Evolutionary conservation across 164 flowering plant genomes (phyloP).

Genomic region (Kingdonia uniflora): DNA sequence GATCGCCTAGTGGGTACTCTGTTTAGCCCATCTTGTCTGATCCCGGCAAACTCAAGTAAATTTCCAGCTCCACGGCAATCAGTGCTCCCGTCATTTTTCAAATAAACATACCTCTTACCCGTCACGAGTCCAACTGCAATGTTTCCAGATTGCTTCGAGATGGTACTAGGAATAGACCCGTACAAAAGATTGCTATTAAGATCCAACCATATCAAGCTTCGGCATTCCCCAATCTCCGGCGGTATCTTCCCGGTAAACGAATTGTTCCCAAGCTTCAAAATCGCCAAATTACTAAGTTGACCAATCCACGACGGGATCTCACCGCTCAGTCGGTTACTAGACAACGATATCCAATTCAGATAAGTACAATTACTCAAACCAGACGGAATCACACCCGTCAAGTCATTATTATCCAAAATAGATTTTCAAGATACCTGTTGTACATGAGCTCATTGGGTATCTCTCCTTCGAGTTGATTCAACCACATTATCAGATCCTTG

Average conservation of each 20-base stretch:
- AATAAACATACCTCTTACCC: conserved; percentile 64
- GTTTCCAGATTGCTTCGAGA: conserved; percentile 71
- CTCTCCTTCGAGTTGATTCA: conserved; percentile 67
- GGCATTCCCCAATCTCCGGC: conserved; percentile 75
- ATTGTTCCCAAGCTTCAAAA: conserved; percentile 86
- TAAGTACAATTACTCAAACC: conserved; percentile 66
- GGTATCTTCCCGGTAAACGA: conserved; percentile 72
- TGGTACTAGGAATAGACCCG: conserved; percentile 60
- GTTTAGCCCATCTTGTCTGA: not conserved
- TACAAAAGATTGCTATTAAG: conserved; percentile 66
- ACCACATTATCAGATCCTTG: conserved; percentile 62
- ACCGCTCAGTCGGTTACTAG: conserved; percentile 66
- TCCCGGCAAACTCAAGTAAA: conserved; percentile 59
- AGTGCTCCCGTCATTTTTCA: conserved; percentile 67
- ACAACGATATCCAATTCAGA: conserved; percentile 88
- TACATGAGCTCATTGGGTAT: conserved; percentile 63
- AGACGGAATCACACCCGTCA: conserved; percentile 64
- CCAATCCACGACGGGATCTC: conserved; percentile 77
- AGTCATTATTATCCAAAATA: conserved; percentile 82
- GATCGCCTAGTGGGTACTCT: not conserved
- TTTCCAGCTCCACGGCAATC: conserved; percentile 89
- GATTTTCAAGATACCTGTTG: conserved; percentile 45
- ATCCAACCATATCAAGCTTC: conserved; percentile 92
- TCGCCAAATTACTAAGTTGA: conserved; percentile 46
- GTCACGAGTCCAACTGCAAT: conserved; percentile 54